Evolutionary conservation across 2,329 filamentous ascomycete species (phyloP), one percentile per base, ranked within the genome.

Genomic region (Raffaelea ambrosiae): DNA sequence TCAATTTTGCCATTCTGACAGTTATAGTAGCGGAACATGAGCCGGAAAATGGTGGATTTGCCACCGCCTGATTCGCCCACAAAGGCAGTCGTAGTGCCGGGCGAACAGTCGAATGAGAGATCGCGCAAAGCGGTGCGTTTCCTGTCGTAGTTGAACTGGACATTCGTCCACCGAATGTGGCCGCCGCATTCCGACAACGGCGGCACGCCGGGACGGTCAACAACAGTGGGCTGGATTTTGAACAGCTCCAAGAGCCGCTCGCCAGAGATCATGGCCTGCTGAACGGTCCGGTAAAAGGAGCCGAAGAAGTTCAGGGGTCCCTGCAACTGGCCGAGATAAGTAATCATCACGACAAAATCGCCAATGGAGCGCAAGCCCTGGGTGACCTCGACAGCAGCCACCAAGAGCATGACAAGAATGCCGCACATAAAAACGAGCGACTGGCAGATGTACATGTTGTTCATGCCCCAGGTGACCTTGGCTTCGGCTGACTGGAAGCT

Each of bases 11-110:
- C 93, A 45, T 81, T 77, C 46, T 83, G 74, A 47, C 84, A 80
- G 61, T 96, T 94, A 71, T 97, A 98, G 66, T 96, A 98, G 18
- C 93, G 86, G 73, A 95, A 97, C 63, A 98, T 82, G 43, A 97
- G 77, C 44, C 93, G 85, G 72, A 98, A 96, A 22, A 98, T 79
- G 0, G 93, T 98, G 3, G 91, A 97, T 66, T 98, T 98, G 55
- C 93, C 93, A 50, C 93, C 93, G 41, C 93, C 93, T 29, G 91
- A 97, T 64, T 97, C 91, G 54, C 93, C 93, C 18, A 98, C 93
- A 54, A 98, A 83, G 1, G 93, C 93, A 5, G 91, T 98, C 0
- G 90, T 97, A 1, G 89, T 96, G 46, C 93, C 93, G 2, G 93
- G 90, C 18, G 72, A 70, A 63, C 90, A 96, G 53, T 84, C 83